Evolutionary conservation across 2,329 filamentous ascomycete species (phyloP), one percentile per base, ranked within the genome.

Genomic region (Nigrospora oryzae): DNA sequence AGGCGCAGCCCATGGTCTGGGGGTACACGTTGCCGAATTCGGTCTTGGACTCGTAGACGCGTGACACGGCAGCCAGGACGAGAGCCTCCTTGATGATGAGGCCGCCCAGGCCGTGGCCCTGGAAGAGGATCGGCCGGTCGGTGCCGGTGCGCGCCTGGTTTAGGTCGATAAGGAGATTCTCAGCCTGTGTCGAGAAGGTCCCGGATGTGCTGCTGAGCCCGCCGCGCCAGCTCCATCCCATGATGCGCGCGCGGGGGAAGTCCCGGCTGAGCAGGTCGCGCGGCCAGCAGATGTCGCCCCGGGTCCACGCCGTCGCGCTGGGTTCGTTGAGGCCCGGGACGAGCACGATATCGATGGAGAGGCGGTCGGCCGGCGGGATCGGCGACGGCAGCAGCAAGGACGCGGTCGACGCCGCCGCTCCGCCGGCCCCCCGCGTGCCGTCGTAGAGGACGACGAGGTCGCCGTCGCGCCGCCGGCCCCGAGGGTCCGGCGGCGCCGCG

Each of bases 81-180:
- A 47, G 15, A 13, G 42, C 45, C 16, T 47, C 45, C 16, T 47
- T 47, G 34, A 47, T 28, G 11, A 47, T 35, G 13, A 42, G n/a
- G 15, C 45, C 45, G 16, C 45, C 45, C 10, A 44, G 23, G 28
- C 45, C 45, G 23, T 47, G 45, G 14, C 31, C 37, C 5, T 44
- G 19, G 41, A 47, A 47, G n/a, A 47, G 40, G 15, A 47, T 33
- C 14, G 38, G 31, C 23, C 19, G 43, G 12, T 14, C 28, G 36
- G 19, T 23, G 15, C 15, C 38, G 11, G 5, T 23, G 12, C 28
- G 38, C 1, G 44, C 36, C 33, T 37, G 36, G 1, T 19, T 16
- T 2, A 47, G 33, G 19, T 47, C 45, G 6, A n/a, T 38, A 8
- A 37, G 35, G 14, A 38, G 15, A 13, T 16, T n/a, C 13, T 47